Base-by-base conservation (phyloP, 306 rosid genomes). In the Begonia loranthoides region DNA sequence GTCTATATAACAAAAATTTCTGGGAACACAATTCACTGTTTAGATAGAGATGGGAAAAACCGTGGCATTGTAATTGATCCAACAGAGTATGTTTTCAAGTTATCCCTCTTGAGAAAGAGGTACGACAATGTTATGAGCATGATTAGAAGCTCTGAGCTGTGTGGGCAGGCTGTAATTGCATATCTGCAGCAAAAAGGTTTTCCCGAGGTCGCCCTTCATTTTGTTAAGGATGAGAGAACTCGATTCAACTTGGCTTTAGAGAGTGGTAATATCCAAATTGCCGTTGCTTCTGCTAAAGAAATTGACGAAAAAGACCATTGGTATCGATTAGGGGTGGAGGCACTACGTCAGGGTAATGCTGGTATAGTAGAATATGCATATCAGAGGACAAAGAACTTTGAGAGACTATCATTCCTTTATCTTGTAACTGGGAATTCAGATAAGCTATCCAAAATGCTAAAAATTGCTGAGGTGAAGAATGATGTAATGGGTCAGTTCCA, bases 401-500 rank as follows among this genome's bases (percentile, higher is more conserved):
- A 86, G 64, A 86, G 95, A 38, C 56, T 86, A 10, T 86, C 95
- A 9, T 82, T 86, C 62, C 77, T 86, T 41, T 86, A 86, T 72
- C 95, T 86, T 43, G 58, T 82, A 41, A 86, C 85, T 49, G 95
- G 95, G 60, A 79, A 86, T 49, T 56, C 58, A 60, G 95, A 86
- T n/a, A 86, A 82, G 65, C 79, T 82, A 45, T 70, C 93, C 57
- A 86, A 86, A 70, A 81, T 86, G 95, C 65, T 86, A 71, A 86
- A 86, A 74, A 82, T 86, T 55, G 95, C 95, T 49, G 95, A 81
- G 68, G 83, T 86, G 3, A 86, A 86, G 65, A 82, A 86, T 70
- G 87, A 86, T 70, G 87, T 86, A 56, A 86, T 86, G 95, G 95
- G 95, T 45, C 95, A 86, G 56, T 86, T 86, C 59, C 95, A 86